Evolutionary conservation across 2,329 filamentous ascomycete species (phyloP).

Genomic region (Diatrype stigma): DNA sequence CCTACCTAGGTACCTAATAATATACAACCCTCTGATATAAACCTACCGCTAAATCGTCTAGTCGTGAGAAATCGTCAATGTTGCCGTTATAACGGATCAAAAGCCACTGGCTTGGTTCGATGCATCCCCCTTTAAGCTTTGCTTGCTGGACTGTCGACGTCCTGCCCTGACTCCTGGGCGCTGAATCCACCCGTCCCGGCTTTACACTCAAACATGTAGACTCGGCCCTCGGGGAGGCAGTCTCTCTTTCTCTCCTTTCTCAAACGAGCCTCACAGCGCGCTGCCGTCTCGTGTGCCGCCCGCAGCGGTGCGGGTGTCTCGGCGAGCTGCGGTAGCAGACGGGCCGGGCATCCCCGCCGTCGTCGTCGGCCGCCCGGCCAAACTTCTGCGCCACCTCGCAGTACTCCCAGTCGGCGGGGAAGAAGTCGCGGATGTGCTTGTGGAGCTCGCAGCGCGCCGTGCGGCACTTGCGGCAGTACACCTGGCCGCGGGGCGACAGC

Average conservation of each 20-base stretch:
- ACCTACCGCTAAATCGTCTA: too few species aligned
- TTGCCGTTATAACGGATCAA: too few species aligned
- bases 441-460: slow-evolving; percentile 59
- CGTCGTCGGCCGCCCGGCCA: slow-evolving; percentile 42
- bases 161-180: too few species aligned
- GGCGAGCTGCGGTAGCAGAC: slow-evolving; percentile 59
- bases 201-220: too few species aligned
- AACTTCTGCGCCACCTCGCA: slow-evolving; percentile 57
- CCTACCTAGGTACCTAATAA: too few species aligned
- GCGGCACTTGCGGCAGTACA: slow-evolving; percentile 60
- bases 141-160: too few species aligned
- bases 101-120: too few species aligned
- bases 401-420: slow-evolving; percentile 54
- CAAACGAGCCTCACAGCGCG: slow-evolving; percentile 25
- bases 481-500: slow-evolving; percentile 53
- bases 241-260: background rate
- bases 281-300: slow-evolving; percentile 43
- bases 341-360: slow-evolving; percentile 40
- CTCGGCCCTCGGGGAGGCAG: too few species aligned
- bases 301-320: slow-evolving; percentile 54
- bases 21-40: too few species aligned
- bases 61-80: too few species aligned
- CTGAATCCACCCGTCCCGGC: too few species aligned
- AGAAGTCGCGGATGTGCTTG: slow-evolving; percentile 57
- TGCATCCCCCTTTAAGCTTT: too few species aligned